A percentile compares a stretch with the other conserved stretches of the same genome.
phyloP scores from a whole-genome alignment of 768 basidiomycete genomes.

The Russula olivacea region DNA sequence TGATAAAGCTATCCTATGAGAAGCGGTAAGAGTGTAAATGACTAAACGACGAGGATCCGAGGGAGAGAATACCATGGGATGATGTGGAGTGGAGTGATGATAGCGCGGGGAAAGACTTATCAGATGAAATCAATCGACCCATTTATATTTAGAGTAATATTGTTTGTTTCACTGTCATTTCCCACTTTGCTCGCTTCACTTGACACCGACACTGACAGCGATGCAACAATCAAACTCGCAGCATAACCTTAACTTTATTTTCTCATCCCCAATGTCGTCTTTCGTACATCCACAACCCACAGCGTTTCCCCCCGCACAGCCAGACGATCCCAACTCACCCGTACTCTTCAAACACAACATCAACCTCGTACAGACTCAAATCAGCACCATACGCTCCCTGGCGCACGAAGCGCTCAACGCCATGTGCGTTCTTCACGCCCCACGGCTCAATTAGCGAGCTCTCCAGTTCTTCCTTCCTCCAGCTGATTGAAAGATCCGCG shows the following conservation, averaged over 20 bases:
- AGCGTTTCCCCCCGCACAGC: constrained; percentile 10
- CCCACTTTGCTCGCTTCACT: no score
- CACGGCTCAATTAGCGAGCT: not conserved
- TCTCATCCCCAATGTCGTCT: constrained; percentile 13
- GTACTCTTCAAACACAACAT: constrained; percentile 23
- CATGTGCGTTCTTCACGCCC: constrained; percentile 15
- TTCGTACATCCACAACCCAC: constrained; percentile 11
- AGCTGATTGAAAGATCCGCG: not conserved
- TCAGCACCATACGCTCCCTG: constrained; percentile 16
- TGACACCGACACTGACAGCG: no score
- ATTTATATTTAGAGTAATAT: not conserved
- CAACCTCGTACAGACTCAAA: constrained; percentile 15
- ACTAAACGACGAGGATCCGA: not conserved
- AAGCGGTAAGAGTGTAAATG: not conserved
- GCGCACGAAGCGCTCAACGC: constrained; percentile 21
- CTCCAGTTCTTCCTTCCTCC: not conserved
- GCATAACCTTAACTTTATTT: constrained; percentile 13
- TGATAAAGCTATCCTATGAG: constrained; percentile 58
- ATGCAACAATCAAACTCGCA: not conserved
- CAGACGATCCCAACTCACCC: constrained; percentile 23
- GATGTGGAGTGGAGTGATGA: not conserved
- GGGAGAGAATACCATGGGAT: constrained; percentile 5
- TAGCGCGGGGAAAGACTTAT: not conserved
- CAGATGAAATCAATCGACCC: not conserved
- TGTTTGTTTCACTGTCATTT: not conserved